Evolutionary conservation across 2,329 filamentous ascomycete genomes (phyloP).

Genomic region (Talaromyces sp.): DNA sequence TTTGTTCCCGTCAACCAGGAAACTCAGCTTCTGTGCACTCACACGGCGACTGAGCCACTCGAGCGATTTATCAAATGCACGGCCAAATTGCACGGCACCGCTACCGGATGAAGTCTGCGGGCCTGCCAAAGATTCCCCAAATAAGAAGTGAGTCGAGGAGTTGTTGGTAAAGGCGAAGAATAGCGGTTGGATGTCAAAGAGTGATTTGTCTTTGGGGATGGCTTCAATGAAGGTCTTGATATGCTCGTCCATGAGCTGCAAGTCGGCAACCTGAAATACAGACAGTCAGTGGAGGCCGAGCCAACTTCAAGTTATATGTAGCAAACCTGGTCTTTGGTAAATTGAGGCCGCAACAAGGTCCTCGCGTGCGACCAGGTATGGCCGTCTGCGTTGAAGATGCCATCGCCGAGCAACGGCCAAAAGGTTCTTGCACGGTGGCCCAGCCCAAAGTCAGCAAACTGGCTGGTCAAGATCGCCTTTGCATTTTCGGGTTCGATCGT

Average conservation of each 20-base stretch:
- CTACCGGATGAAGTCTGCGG: background rate
- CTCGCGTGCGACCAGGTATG: constrained; percentile 52
- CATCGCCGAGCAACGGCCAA: constrained; percentile 7
- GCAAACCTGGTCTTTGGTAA: constrained; percentile 8
- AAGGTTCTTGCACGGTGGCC: constrained; percentile 5
- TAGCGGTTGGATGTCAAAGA: constrained; percentile 55
- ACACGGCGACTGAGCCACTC: constrained; percentile 7
- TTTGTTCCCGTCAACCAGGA: constrained; percentile 6
- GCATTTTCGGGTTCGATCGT: constrained; percentile 10
- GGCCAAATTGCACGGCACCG: constrained; percentile 5
- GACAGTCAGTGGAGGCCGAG: background rate
- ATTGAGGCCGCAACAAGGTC: constrained; percentile 7
- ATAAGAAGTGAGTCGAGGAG: constrained; percentile 61
- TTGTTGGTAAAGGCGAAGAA: constrained; percentile 64
- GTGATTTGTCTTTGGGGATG: constrained; percentile 49
- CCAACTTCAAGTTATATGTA: background rate
- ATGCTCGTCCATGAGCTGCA: constrained; percentile 56
- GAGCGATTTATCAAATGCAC: constrained; percentile 6
- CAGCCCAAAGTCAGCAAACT: constrained; percentile 7
- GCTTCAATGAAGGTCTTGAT: constrained; percentile 52
- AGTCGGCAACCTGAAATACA: constrained; percentile 40
- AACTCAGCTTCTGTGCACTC: constrained; percentile 4
- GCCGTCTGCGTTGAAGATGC: constrained; percentile 67
- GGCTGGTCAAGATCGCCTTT: constrained; percentile 7
- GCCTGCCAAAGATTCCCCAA: constrained; percentile 50